phyloP scores from a whole-genome alignment of 1,284 basidiomycete species.

The Fomes fomentarius region DNA sequence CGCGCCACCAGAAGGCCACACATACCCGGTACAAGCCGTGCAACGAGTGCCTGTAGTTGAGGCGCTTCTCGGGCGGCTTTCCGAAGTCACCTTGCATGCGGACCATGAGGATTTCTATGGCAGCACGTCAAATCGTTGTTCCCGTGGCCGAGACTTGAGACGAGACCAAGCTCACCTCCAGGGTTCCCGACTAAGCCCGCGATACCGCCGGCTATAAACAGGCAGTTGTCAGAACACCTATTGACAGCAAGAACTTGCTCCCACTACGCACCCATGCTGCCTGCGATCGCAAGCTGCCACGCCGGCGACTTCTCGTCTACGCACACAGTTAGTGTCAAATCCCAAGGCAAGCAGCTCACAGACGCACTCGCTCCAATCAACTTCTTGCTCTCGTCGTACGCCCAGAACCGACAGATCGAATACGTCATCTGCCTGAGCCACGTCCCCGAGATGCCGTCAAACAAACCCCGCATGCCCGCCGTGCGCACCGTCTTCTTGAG shows the following conservation, averaged over 20 bases:
- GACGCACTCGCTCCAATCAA: slow-evolving; percentile 63
- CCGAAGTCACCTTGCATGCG: slow-evolving; percentile 84
- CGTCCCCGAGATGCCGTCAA: slow-evolving; percentile 88
- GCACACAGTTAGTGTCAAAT: background rate
- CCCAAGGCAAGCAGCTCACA: too few species aligned
- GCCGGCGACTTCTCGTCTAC: slow-evolving; percentile 65
- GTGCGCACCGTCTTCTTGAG: slow-evolving; percentile 78
- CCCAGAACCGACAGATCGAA: slow-evolving; percentile 91
- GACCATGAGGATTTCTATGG: slow-evolving; percentile 81
- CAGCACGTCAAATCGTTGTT: background rate
- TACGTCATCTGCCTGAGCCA: slow-evolving; percentile 94
- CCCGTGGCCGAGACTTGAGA: background rate
- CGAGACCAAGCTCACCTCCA: slow-evolving; percentile 55
- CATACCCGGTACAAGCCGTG: slow-evolving; percentile 81
- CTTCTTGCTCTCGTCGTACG: slow-evolving; percentile 91
- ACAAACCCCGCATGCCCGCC: slow-evolving; percentile 74
- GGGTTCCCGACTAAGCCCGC: slow-evolving; percentile 88
- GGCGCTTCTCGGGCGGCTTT: slow-evolving; percentile 79
- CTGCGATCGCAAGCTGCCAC: slow-evolving; percentile 82
- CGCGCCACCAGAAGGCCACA: too few species aligned
- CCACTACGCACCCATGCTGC: slow-evolving; percentile 73
- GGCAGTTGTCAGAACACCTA: slow-evolving; percentile 1
- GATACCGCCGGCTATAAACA: slow-evolving; percentile 68
- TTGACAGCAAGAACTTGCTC: slow-evolving; percentile 7
- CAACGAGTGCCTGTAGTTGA: slow-evolving; percentile 87